Evolutionary conservation across 1,284 basidiomycete genomes (phyloP).

Genomic region (Fomitopsis betulina): DNA sequence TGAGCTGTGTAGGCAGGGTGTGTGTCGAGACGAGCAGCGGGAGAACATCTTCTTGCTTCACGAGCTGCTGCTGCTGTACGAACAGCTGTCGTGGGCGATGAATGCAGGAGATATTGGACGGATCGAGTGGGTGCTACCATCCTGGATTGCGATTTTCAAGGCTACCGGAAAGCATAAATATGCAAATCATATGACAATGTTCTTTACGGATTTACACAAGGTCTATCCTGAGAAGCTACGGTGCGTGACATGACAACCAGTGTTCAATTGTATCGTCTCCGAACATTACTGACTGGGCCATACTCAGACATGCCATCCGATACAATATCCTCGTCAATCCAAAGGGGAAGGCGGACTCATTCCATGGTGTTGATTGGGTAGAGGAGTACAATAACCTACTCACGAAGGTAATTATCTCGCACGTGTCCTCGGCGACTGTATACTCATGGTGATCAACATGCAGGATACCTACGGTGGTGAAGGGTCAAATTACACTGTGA

Average conservation of each 20-base stretch:
- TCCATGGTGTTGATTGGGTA: conserved; percentile 19
- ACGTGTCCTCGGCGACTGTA: too few species aligned
- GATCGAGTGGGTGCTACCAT: conserved; percentile 23
- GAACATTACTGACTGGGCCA: background rate
- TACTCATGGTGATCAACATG: background rate
- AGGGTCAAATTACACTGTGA: background rate
- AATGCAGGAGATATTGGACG: conserved; percentile 33
- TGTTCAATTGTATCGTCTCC: too few species aligned
- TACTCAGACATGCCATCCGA: background rate
- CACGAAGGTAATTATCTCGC: too few species aligned
- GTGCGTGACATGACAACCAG: conserved; percentile 6
- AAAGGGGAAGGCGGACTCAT: conserved; percentile 12
- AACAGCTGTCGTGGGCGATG: conserved; percentile 28
- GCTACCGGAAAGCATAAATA: conserved; percentile 34
- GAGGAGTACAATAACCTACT: conserved; percentile 19
- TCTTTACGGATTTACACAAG: conserved; percentile 25
- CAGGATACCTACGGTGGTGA: background rate
- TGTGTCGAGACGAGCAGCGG: conserved; percentile 24
- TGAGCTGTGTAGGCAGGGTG: too few species aligned
- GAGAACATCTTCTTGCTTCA: conserved; percentile 28
- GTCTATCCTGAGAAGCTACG: conserved; percentile 24
- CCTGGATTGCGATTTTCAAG: conserved; percentile 29
- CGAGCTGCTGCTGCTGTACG: conserved; percentile 29
- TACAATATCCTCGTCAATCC: conserved; percentile 15
- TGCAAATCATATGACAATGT: conserved; percentile 20